Evolutionary conservation across 2,329 filamentous ascomycete species (phyloP), one percentile per base, ranked within the genome.

Genomic region (Sarocladium oryzae): DNA sequence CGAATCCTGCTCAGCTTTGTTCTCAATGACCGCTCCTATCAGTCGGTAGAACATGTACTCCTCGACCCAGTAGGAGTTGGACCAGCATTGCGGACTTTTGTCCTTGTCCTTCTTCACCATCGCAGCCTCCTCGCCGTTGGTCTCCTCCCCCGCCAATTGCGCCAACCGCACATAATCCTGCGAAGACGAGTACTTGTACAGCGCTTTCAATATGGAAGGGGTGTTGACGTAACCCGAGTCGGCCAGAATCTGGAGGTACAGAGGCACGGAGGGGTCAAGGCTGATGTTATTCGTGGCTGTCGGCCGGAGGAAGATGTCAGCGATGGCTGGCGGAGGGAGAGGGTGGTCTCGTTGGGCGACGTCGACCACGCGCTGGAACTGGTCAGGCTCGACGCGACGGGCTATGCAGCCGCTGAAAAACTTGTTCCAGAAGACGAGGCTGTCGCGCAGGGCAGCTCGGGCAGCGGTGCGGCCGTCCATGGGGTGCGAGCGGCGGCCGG

Each of bases 31-130:
- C 0, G 85, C 87, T 68, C 95, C 96, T 2, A 89, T 89, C 49
- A 99, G 89, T 3, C 91, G 84, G 66, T 96, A 95, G 62, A 96
- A 86, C 68, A 97, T 88, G 49, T 93, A 85, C 69, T 96, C 96
- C 65, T 99, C 93, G 0, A 86, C 66, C 54, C 71, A 71, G 56
- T 79, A 82, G 1, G 81, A 84, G 63, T 67, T 78, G 49, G 65
- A 69, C 81, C 81, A 85, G 54, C 74, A 65, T 26, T 63, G 46
- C 18, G 62, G 28, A 7, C 28, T 13, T 7, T 30, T 55, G 13
- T 58, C 38, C 4, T 57, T 55, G 51, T 58, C 24, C 56, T 48
- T 23, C 54, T 35, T 45, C 52, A 10, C 45, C 6, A 37, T 26
- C 4, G 30, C 48, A 35, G 13, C 49, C 20, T 37, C 40, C 13